These are phyloP conservation scores for Vitellaria paradoxa DNA, from an alignment of 179 eudicot genomes.

Conservation along the genomic window DNA sequence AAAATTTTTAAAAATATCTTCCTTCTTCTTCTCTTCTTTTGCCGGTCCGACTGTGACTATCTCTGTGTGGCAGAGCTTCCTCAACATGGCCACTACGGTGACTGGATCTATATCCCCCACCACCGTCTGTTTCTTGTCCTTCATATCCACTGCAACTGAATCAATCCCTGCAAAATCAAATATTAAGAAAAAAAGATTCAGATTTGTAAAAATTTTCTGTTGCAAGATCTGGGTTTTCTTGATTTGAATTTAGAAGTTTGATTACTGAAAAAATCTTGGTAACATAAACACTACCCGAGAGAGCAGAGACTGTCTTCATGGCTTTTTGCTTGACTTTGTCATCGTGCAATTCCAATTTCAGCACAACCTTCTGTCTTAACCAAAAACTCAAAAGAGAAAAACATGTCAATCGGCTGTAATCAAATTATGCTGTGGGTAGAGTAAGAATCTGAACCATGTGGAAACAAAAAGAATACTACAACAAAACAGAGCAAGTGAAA, in stretches of 20 bases:
- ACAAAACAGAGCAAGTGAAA: too few relatives aligned
- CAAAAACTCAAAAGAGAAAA: neutral
- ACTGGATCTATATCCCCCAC: conserved; percentile 50
- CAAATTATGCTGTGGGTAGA: neutral
- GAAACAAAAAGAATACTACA: neutral
- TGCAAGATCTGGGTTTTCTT: neutral
- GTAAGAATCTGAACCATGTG: neutral
- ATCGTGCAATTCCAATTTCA: conserved; percentile 40
- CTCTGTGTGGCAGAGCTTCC: conserved; percentile 40
- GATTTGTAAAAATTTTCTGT: neutral
- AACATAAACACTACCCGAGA: conserved; percentile 23
- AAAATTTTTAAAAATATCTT: too few relatives aligned
- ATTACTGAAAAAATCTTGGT: neutral
- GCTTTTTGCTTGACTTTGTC: conserved; percentile 51
- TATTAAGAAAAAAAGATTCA: neutral
- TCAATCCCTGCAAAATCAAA: conserved; percentile 32
- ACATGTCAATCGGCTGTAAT: neutral
- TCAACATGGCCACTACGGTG: conserved; percentile 26
- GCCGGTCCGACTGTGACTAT: conserved; percentile 50
- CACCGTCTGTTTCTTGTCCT: conserved; percentile 43
- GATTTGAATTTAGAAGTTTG: neutral
- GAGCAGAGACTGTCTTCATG: conserved; percentile 40
- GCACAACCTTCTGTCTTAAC: conserved; percentile 40
- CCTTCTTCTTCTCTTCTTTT: conserved; percentile 34
- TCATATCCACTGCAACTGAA: conserved; percentile 37